These are phyloP conservation scores for Lichtheimia corymbifera DNA, from an alignment of 371 early-diverging fungal species.

Conservation along the genomic window DNA sequence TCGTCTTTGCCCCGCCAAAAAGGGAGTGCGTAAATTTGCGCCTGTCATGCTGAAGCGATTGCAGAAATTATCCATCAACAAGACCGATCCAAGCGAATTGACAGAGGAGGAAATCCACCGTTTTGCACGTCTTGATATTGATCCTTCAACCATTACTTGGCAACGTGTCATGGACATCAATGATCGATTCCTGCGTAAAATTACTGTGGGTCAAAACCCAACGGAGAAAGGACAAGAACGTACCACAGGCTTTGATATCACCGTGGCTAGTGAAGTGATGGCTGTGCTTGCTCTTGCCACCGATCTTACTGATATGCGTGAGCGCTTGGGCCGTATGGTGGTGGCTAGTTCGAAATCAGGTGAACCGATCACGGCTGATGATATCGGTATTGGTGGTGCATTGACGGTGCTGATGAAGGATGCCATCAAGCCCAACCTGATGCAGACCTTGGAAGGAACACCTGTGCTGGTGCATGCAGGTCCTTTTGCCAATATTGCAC, in stretches of 20 bases:
- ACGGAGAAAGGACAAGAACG: slow-evolving; percentile 88
- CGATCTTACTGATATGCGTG: slow-evolving; percentile 87
- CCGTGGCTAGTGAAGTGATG: slow-evolving; percentile 97
- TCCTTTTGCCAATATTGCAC: slow-evolving; percentile 98
- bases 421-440: slow-evolving; percentile 95
- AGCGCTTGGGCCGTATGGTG: slow-evolving; percentile 91
- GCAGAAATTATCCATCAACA: slow-evolving; percentile 77
- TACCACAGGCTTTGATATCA: slow-evolving; percentile 94
- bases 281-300: slow-evolving; percentile 93
- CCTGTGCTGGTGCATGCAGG: slow-evolving; percentile 98
- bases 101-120: slow-evolving; percentile 73
- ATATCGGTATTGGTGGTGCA: slow-evolving; percentile 93
- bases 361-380: slow-evolving; percentile 92
- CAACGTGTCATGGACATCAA: slow-evolving; percentile 94
- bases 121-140: slow-evolving; percentile 92
- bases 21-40: slow-evolving; percentile 79
- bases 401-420: slow-evolving; percentile 96
- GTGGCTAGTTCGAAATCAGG: slow-evolving; percentile 84
- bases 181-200: slow-evolving; percentile 90
- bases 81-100: slow-evolving; percentile 76
- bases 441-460: slow-evolving; percentile 98
- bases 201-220: slow-evolving; percentile 83
- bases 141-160: slow-evolving; percentile 91
- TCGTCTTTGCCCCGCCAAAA: slow-evolving; percentile 86
- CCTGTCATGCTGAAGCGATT: slow-evolving; percentile 85